Base-by-base conservation (phyloP, 2,329 filamentous ascomycete genomes). In the Hyphodiscus sp. region DNA sequence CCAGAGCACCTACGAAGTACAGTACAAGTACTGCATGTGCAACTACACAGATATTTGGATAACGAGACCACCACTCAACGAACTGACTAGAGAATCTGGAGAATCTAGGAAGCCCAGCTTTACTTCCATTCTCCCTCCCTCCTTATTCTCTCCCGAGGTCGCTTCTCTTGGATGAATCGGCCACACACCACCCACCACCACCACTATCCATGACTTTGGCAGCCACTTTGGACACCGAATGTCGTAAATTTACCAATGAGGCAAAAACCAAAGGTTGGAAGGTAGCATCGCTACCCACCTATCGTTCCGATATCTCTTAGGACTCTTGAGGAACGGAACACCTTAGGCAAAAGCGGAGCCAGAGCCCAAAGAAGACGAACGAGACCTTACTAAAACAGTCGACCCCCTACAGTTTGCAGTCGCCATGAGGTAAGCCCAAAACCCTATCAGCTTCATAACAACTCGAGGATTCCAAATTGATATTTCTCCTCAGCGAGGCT, bases 401-500 rank as follows among this genome's bases (percentile, higher is more conserved):
- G 33, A 38, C 33, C 33, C n/a, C 33, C 33, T 38, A 38, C 5
- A 38, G 33, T 38, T 8, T 26, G 4, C 23, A 4, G 23, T 26
- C 23, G 23, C 23, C 23, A 26, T 26, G 8, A 26, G 23, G 23
- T 26, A 26, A 26, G 23, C 23, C 23, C 23, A 3, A 26, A 26
- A 26, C 4, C 23, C 23, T 3, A 26, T 26, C 4, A 26, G 8
- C 23, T 26, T 26, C 23, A 26, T 8, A 26, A 26, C 23, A 26
- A 26, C 23, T 26, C 23, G 23, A 26, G 23, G 23, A 4, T 26
- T 8, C 23, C 23, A 26, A 4, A 26, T 8, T 26, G 4, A 26
- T 26, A 4, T 26, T 26, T 26, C 23, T 26, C 8, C 23, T 8
- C 41, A 44, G 51, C n/a, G 63, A 65, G 52, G 61, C 59, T 20